Percentiles rank a stretch among this genome's conserved stretches.
phyloP scores from a whole-genome alignment of 192 early-diverging fungal species.

The Coemansia sp. region DNA sequence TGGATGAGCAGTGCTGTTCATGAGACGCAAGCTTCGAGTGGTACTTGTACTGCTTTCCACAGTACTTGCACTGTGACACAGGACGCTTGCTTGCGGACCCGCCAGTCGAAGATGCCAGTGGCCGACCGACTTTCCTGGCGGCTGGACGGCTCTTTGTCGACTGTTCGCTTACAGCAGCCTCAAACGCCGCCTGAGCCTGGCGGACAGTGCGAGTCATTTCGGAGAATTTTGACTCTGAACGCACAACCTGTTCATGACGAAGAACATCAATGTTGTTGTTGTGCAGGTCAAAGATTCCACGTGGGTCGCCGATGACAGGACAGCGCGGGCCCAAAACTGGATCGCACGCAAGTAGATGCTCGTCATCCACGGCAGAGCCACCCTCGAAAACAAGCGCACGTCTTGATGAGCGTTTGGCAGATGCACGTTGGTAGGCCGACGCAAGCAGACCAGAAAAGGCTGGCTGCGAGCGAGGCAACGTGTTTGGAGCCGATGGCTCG shows the following conservation, averaged over 20 bases:
- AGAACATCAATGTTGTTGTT: conserved; percentile 15
- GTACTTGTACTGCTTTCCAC: conserved; percentile 65
- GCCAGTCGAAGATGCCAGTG: conserved; percentile 5
- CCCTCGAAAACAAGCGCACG: conserved; percentile 38
- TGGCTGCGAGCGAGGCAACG: conserved; percentile 26
- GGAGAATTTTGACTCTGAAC: conserved; percentile 13
- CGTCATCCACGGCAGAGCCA: neutral
- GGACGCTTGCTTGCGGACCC: conserved; percentile 19
- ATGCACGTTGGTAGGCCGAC: conserved; percentile 44
- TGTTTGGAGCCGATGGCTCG: conserved; percentile 45
- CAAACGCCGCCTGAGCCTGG: conserved; percentile 34
- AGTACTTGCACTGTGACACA: conserved; percentile 60
- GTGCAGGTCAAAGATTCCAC: conserved; percentile 33
- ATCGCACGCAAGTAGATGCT: conserved; percentile 28
- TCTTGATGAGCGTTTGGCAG: conserved; percentile 35
- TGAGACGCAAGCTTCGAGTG: conserved; percentile 62
- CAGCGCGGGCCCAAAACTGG: conserved; percentile 48
- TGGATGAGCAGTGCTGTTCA: conserved; percentile 58
- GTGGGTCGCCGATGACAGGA: conserved; percentile 44
- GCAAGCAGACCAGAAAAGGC: conserved; percentile 50
- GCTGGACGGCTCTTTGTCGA: conserved; percentile 15
- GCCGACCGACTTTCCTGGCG: conserved; percentile 15
- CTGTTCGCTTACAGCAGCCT: conserved; percentile 34
- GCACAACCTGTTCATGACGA: conserved; percentile 25
- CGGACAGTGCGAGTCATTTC: conserved; percentile 22